These are phyloP conservation scores for Fraxinus quadrangulata DNA, from an alignment of 257 asterid species.

Conservation along the genomic window DNA sequence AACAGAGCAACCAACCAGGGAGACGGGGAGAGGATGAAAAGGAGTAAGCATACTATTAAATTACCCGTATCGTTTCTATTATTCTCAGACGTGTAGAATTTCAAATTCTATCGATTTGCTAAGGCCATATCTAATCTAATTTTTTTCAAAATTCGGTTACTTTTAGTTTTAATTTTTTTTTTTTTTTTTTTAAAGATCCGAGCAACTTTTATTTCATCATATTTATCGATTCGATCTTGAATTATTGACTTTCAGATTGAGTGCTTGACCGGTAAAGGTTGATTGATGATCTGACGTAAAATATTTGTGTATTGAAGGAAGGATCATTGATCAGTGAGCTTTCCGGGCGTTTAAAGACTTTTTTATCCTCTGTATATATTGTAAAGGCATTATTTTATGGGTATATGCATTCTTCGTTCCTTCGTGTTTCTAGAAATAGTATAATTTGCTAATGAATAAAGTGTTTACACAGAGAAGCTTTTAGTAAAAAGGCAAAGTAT, in stretches of 20 bases:
- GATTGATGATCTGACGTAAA: conserved; percentile 39
- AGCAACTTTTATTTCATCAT: neutral
- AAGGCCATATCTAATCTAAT: neutral
- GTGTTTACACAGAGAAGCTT: neutral
- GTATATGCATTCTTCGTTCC: conserved; percentile 9
- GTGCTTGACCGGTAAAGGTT: conserved; percentile 19
- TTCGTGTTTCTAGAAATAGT: neutral
- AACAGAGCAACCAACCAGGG: conserved; percentile 20
- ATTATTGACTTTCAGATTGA: conserved; percentile 30
- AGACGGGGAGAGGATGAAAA: neutral
- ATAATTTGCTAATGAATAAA: conserved; percentile 13
- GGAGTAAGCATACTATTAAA: conserved; percentile 17
- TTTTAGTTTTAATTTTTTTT: conserved; percentile 9
- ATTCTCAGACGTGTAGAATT: neutral
- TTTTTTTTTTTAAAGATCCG: conserved; percentile 14
- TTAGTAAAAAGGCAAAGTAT: neutral
- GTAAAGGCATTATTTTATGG: conserved; percentile 20
- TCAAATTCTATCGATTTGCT: conserved; percentile 5
- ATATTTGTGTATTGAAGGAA: conserved; percentile 21
- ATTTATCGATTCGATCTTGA: conserved; percentile 15
- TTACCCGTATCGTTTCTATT: neutral
- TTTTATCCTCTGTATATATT: conserved; percentile 25
- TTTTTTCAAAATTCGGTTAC: neutral
- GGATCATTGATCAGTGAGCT: conserved; percentile 34
- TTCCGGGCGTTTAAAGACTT: neutral